Base-by-base conservation (phyloP, 345 rosid genomes). In the Zanthoxylum bungeanum region DNA sequence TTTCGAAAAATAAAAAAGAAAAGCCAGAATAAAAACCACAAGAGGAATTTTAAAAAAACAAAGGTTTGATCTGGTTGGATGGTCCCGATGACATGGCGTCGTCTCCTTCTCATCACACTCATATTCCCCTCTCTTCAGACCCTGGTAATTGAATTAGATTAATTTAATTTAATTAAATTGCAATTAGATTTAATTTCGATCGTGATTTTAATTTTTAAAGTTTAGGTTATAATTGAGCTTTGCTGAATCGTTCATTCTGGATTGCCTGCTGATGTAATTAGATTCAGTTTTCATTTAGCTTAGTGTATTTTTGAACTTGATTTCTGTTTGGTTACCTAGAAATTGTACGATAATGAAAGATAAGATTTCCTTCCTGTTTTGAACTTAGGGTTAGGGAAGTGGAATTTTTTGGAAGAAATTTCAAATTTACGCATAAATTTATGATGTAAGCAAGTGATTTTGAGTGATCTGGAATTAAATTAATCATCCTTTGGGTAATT, bases 1-100 rank as follows among this genome's bases (percentile, higher is more conserved):
- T 44, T 44, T 44, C 49, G 1, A 16, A 44, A 44, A 44, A 24
- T 2, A 51, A n/a, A 34, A 67, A 12, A 2, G 36, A 3, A 52
- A 68, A 36, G 28, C 3, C 67, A 3, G 7, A 53, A 68, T 68
- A 55, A 21, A 57, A 65, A 34, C 50, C 36, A 47, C 6, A 6
- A 56, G 58, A 16, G 19, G 0, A 3, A 42, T 11, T 11, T 0
- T 0, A 12, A 42, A 42, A 40, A 33, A 37, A 36, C 25, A 44
- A 7, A 44, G 33, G 0, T 3, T 52, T 50, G 69, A 66, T 68
- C 74, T 73, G 78, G 70, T 68, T 75, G 83, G 78, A 78, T 84
- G 82, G 75, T 78, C 60, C 66, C 44, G 77, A 68, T 79, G 76
- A 42, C 74, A 88, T 88, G 96, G 91, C 86, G 42, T 84, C 91